phyloP scores from a whole-genome alignment of 495 filamentous ascomycete species.

The Xylaria longipes region DNA sequence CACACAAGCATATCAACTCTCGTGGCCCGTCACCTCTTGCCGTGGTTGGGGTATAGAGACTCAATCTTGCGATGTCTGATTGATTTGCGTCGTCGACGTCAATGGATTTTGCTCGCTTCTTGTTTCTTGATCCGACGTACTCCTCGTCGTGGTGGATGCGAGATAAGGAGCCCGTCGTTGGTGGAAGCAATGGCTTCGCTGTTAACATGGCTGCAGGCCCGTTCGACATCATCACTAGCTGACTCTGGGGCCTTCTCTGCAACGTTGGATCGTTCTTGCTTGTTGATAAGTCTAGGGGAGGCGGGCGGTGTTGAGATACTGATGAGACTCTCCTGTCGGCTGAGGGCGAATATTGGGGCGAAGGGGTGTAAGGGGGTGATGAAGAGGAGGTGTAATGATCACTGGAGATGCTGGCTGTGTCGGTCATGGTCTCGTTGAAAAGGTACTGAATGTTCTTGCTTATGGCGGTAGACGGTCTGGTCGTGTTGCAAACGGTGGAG shows the following conservation, averaged over 20 bases:
- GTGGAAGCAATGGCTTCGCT: conserved; percentile 20
- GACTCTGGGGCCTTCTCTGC: conserved; percentile 25
- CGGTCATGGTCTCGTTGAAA: conserved; percentile 24
- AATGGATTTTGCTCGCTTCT: conserved; percentile 57
- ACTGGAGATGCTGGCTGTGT: conserved; percentile 24
- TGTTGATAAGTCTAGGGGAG: conserved; percentile 17
- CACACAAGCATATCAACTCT: conserved; percentile 83
- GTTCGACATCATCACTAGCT: conserved; percentile 19
- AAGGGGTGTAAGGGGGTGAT: conserved; percentile 18
- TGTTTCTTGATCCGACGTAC: conserved; percentile 37
- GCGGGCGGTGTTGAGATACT: conserved; percentile 23
- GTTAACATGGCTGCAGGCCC: not conserved
- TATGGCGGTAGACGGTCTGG: not conserved
- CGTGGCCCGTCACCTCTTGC: conserved; percentile 41
- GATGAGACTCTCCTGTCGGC: conserved; percentile 9
- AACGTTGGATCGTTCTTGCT: not conserved
- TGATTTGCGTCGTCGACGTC: conserved; percentile 54
- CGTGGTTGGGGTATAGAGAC: conserved; percentile 43
- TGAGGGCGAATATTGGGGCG: conserved; percentile 7
- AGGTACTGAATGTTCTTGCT: not conserved
- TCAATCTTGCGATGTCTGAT: conserved; percentile 49
- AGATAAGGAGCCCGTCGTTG: conserved; percentile 5
- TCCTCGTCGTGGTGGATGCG: conserved; percentile 18
- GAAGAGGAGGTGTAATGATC: conserved; percentile 21
- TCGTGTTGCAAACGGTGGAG: conserved; percentile 22